Evolutionary conservation across 2,329 filamentous ascomycete genomes (phyloP), one percentile per base, ranked within the genome.

Genomic region (Rhinocladiella mackenziei): DNA sequence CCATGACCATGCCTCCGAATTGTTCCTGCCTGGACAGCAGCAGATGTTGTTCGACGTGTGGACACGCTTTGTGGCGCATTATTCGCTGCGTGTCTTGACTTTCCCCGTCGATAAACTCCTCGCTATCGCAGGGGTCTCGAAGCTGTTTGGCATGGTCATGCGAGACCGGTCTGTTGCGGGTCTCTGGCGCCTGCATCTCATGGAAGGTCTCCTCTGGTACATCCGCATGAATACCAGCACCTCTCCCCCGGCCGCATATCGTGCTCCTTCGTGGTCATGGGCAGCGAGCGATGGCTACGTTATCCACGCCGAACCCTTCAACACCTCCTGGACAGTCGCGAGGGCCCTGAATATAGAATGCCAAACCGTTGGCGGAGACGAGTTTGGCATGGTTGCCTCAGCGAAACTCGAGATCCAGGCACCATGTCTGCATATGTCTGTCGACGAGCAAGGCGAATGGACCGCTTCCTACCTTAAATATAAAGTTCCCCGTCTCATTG

Each of bases 251-350:
- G 2, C 23, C 11, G 33, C 41, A 29, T 53, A 53, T 25, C 39
- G 39, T 20, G 50, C 50, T 6, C 50, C 50, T 10, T 39, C 41
- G 5, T 53, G 50, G 50, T 51, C 47, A 10, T 53, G 50, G 50
- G 50, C 50, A 2, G 48, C 47, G 7, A 48, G 41, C 19, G 43
- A 50, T 10, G 50, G 50, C 3, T 39, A 45, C 19, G 45, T 51
- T 13, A 32, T 43, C 4, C 40, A 49, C 18, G 40, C 45, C 11
- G 38, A 42, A 23, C 30, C 45, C 9, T 39, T 39, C 25, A 44
- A 13, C 8, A n/a, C 13, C 6, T 36, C 45, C 5, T 45, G 45
- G 45, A 44, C 36, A 3, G 41, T 49, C 8, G 45, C 45, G 5
- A 26, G 35, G 23, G 22, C 29, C 8, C 11, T 40, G 10, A 13